A percentile compares a stretch with the other conserved stretches of the same genome.
These are phyloP conservation scores for Pichia phayaonensis DNA, from an alignment of 805 yeast genomes.

Conservation along the genomic window DNA sequence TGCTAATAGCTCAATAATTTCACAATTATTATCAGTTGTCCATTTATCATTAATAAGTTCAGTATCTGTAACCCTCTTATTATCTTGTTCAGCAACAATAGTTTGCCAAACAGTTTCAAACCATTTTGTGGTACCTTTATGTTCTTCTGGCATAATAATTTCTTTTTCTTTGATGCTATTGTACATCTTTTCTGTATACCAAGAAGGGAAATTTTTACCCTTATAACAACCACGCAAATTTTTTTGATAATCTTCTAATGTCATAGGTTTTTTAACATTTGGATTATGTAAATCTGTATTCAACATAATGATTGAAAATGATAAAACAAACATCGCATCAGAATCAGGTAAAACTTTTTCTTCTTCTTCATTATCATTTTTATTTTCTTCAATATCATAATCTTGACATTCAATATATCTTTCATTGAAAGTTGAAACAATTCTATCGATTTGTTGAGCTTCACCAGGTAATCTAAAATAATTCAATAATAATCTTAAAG, in stretches of 20 bases:
- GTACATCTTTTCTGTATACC: constrained; percentile 80
- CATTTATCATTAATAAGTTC: constrained; percentile 4
- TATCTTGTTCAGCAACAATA: constrained; percentile 44
- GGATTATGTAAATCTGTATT: constrained; percentile 94
- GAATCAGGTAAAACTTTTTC: constrained; percentile 62
- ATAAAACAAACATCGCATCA: constrained; percentile 82
- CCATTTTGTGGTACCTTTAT: constrained; percentile 86
- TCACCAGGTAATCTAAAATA: constrained; percentile 94
- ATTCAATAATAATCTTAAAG: constrained; percentile 71
- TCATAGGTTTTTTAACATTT: constrained; percentile 87
- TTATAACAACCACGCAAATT: constrained; percentile 78
- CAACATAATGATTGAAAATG: constrained; percentile 88
- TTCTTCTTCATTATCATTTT: constrained; percentile 13
- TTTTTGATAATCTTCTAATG: constrained; percentile 67
- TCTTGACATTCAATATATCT: constrained; percentile 64
- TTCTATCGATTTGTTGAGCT: constrained; percentile 91
- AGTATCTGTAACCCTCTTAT: constrained; percentile 16
- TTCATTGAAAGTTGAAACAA: constrained; percentile 79
- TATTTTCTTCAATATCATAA: constrained; percentile 3
- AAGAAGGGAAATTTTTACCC: constrained; percentile 68
- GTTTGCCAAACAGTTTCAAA: constrained; percentile 84
- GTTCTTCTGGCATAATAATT: constrained; percentile 97
- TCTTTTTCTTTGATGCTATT: constrained; percentile 75
- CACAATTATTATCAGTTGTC: constrained; percentile 11
- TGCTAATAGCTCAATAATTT: constrained; percentile 30